phyloP scores from a whole-genome alignment of 2,329 filamentous ascomycete genomes.

The Metarhizium anisopliae region DNA sequence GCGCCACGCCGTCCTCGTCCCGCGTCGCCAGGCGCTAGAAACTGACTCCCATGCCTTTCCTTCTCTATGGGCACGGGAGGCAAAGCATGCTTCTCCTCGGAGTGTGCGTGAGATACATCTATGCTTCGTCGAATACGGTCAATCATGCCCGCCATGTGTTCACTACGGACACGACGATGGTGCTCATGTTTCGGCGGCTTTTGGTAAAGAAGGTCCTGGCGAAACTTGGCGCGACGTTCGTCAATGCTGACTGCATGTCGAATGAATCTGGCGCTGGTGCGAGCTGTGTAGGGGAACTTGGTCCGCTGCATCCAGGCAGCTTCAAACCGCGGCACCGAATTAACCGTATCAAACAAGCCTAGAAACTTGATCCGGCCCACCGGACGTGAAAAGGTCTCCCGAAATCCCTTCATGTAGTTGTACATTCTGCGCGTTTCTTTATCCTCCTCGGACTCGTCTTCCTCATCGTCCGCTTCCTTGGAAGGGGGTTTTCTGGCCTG shows the following conservation, averaged over 20 bases:
- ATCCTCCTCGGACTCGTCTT: slow-evolving; percentile 19
- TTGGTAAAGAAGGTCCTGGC: slow-evolving; percentile 60
- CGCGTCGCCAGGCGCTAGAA: slow-evolving; percentile 8
- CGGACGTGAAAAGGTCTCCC: slow-evolving; percentile 71
- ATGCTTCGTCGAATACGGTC: slow-evolving; percentile 11
- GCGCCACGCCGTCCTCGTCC: slow-evolving; percentile 10
- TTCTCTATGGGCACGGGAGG: background rate
- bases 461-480: slow-evolving; percentile 31
- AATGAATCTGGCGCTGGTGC: slow-evolving; percentile 50
- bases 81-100: background rate
- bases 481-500: slow-evolving; percentile 47
- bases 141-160: slow-evolving; percentile 12
- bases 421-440: slow-evolving; percentile 48
- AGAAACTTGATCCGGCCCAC: slow-evolving; percentile 67
- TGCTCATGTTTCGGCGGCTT: slow-evolving; percentile 11
- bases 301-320: slow-evolving; percentile 68
- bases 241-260: slow-evolving; percentile 64
- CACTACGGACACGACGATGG: slow-evolving; percentile 14
- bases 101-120: background rate
- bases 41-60: slow-evolving; percentile 4
- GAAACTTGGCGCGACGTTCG: slow-evolving; percentile 62
- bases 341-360: slow-evolving; percentile 75
- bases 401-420: slow-evolving; percentile 67
- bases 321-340: slow-evolving; percentile 71
- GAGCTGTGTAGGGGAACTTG: slow-evolving; percentile 62